Evolutionary conservation across 495 filamentous ascomycete species (phyloP).

Genomic region (Xylaria telfairii): DNA sequence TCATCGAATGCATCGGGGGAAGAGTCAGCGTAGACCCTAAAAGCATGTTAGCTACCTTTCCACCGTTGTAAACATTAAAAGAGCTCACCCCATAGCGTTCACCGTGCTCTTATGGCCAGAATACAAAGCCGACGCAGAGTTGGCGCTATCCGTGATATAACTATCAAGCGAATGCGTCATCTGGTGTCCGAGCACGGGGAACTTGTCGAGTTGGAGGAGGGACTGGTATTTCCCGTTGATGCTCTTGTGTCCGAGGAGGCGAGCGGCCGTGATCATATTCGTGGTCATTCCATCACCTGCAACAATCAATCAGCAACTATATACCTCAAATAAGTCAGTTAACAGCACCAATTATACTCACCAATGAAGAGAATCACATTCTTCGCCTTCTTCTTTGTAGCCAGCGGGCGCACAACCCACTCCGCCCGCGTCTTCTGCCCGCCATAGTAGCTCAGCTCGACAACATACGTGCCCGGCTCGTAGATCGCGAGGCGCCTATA

Average conservation of each 20-base stretch:
- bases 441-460: conserved; percentile 71
- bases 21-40: conserved; percentile 70
- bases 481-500: conserved; percentile 71
- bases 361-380: conserved; percentile 81
- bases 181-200: conserved; percentile 73
- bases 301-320: neutral
- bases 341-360: conserved; percentile 12
- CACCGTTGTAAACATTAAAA: neutral
- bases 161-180: conserved; percentile 77
- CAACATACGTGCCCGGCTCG: conserved; percentile 73
- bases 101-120: conserved; percentile 76
- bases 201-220: conserved; percentile 70
- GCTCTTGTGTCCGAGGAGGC: conserved; percentile 73
- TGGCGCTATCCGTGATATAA: conserved; percentile 80
- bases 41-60: conserved; percentile 4
- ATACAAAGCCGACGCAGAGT: conserved; percentile 76
- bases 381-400: conserved; percentile 70
- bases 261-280: conserved; percentile 76
- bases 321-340: neutral
- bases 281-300: conserved; percentile 76
- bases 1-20: conserved; percentile 70
- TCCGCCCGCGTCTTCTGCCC: conserved; percentile 66
- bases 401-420: conserved; percentile 73
- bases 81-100: conserved; percentile 67
- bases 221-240: conserved; percentile 77